These are phyloP conservation scores for Capsella rubella DNA, from an alignment of 441 rosid species.

Conservation along the genomic window DNA sequence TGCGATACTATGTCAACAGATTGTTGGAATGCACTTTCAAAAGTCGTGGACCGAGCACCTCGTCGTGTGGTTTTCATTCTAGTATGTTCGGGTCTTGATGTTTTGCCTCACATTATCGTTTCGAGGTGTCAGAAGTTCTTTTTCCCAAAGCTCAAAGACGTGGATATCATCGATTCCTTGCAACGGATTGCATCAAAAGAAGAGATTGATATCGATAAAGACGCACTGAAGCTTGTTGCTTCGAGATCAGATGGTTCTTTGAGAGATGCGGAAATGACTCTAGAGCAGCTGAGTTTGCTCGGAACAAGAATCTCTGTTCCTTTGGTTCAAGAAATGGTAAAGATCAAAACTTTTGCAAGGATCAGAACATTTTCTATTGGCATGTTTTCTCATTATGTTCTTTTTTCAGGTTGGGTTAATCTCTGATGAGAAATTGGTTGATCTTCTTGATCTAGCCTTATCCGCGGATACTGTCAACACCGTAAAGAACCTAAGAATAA, in stretches of 20 bases:
- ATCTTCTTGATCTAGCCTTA: slow-evolving; percentile 98
- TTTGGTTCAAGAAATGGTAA: slow-evolving; percentile 95
- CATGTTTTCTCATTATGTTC: slow-evolving; percentile 1
- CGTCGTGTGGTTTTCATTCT: slow-evolving; percentile 83
- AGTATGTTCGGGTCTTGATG: slow-evolving; percentile 89
- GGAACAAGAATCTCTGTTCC: slow-evolving; percentile 88
- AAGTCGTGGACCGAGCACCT: slow-evolving; percentile 89
- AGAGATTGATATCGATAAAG: slow-evolving; percentile 75
- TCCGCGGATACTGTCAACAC: slow-evolving; percentile 98
- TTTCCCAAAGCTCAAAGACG: slow-evolving; percentile 94
- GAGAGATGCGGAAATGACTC: slow-evolving; percentile 97
- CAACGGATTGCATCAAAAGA: slow-evolving; percentile 86
- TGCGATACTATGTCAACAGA: slow-evolving; percentile 80
- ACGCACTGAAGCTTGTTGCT: slow-evolving; percentile 91
- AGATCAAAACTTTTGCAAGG: slow-evolving; percentile 39
- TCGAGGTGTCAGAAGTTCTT: slow-evolving; percentile 98
- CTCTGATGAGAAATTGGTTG: slow-evolving; percentile 94
- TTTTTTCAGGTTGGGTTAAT: slow-evolving; percentile 85
- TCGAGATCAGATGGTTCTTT: slow-evolving; percentile 96
- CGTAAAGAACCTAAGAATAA: slow-evolving; percentile 78
- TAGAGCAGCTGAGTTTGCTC: slow-evolving; percentile 89
- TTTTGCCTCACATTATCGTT: slow-evolving; percentile 89
- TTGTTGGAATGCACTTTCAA: slow-evolving; percentile 83
- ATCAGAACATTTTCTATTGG: not conserved
- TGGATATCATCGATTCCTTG: slow-evolving; percentile 77